Base-by-base conservation (phyloP, 2,329 filamentous ascomycete species). In the Alternaria brassicicola region DNA sequence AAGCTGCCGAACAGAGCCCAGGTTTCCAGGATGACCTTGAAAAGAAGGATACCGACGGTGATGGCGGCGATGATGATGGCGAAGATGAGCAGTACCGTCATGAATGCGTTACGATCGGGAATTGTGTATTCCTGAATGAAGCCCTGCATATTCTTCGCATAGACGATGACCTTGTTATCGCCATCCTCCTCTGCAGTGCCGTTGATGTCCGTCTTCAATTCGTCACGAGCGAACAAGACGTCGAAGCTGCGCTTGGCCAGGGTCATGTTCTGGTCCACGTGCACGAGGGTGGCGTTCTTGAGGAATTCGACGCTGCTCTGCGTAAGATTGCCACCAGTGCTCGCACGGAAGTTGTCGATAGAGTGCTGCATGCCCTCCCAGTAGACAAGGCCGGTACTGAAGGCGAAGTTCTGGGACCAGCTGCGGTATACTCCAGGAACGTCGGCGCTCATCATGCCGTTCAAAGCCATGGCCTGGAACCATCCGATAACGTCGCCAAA, bases 381-480 rank as follows among this genome's bases (percentile, higher is more conserved):
- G 6, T 90, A 86, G 55, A 98, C 83, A 56, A 98, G 80, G 49
- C 93, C 93, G 26, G 89, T 90, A 64, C 92, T 94, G 82, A 97
- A 98, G 45, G 84, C 93, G 76, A 99, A 98, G 80, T 98, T 98
- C 80, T 91, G 91, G 62, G 90, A 82, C 78, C 97, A 99, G 76
- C 88, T 94, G 67, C 89, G 87, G 80, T 98, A 98, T 35, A 98
- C 88, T 33, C 87, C 83, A 4, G 95, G 95, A 67, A 97, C 93
- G 69, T 89, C 86, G 69, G 96, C 93, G 59, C 91, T 96, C 76
- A 97, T 84, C 95, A 98, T 98, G 65, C 95, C 93, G 78, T 95
- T 97, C 82, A 95, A 90, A 26, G 95, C 93, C 83, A 98, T 90
- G 48, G 90, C 89, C 78, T 98, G 93, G 78, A 98, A 97, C 86